These are phyloP conservation scores for Fusarium illudens DNA, from an alignment of 2,329 filamentous ascomycete species.

Conservation along the genomic window DNA sequence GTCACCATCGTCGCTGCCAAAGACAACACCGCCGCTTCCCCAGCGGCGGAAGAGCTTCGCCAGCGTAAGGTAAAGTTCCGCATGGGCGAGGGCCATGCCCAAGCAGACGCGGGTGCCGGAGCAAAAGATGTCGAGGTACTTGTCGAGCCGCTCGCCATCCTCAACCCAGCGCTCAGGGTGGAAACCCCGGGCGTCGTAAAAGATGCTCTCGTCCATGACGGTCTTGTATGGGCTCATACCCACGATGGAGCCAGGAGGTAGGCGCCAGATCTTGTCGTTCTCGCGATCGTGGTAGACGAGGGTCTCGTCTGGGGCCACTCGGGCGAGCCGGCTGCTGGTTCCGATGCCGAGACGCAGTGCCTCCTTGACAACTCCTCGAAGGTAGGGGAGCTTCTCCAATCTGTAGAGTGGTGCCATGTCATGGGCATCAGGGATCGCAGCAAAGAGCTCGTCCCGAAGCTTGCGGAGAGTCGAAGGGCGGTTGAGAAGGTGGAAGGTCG, in stretches of 20 bases:
- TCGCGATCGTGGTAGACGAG: slow-evolving; percentile 43
- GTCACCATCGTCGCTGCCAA: slow-evolving; percentile 45
- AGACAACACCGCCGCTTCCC: slow-evolving; percentile 47
- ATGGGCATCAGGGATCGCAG: slow-evolving; percentile 45
- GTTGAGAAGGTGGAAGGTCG: slow-evolving; percentile 49
- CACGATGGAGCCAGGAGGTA: slow-evolving; percentile 47
- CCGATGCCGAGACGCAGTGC: slow-evolving; percentile 58
- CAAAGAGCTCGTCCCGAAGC: slow-evolving; percentile 49
- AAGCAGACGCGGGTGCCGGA: slow-evolving; percentile 49
- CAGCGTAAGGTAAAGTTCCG: slow-evolving; percentile 50
- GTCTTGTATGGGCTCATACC: slow-evolving; percentile 51
- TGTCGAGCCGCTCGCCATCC: slow-evolving; percentile 45
- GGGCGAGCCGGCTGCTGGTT: slow-evolving; percentile 57
- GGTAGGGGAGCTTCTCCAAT: slow-evolving; percentile 52
- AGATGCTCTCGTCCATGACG: slow-evolving; percentile 47
- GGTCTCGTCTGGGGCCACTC: slow-evolving; percentile 53
- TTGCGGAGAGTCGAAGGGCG: slow-evolving; percentile 43
- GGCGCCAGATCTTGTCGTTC: slow-evolving; percentile 40
- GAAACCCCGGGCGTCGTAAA: slow-evolving; percentile 46
- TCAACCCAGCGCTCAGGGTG: slow-evolving; percentile 50
- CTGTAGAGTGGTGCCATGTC: slow-evolving; percentile 41
- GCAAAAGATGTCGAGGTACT: slow-evolving; percentile 48
- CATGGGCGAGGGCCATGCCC: slow-evolving; percentile 50
- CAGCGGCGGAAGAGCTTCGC: slow-evolving; percentile 51
- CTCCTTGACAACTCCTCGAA: slow-evolving; percentile 62